Conservation (phyloP, 345 rosid genomes). For the Raphanus sativus region DNA sequence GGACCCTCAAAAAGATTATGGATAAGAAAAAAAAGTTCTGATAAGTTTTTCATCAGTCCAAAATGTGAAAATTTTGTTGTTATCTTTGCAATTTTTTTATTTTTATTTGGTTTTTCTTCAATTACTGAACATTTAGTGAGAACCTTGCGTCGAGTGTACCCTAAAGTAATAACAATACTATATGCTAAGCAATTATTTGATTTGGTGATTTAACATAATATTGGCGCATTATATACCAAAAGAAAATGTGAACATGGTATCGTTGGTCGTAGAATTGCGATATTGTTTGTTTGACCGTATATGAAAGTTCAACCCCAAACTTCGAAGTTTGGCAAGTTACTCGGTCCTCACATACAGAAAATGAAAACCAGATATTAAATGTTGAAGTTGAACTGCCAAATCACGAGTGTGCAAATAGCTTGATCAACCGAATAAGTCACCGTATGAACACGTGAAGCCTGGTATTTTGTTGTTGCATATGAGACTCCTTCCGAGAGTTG, state of each 20-base stretch:
- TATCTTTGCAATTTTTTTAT: too few species aligned
- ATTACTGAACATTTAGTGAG: too few species aligned
- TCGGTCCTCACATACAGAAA: constrained; percentile 18
- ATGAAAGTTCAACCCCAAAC: constrained; percentile 7
- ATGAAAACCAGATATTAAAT: background rate
- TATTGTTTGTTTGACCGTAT: constrained; percentile 11
- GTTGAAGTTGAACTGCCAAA: background rate
- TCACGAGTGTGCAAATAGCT: background rate
- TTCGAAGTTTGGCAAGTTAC: constrained; percentile 9
- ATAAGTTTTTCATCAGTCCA: too few species aligned
- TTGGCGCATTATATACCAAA: background rate
- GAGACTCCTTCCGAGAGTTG: background rate
- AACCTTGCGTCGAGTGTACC: too few species aligned
- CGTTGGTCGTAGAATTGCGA: background rate
- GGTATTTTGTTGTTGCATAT: background rate
- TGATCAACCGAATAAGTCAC: background rate
- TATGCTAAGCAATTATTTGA: too few species aligned
- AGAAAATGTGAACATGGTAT: background rate
- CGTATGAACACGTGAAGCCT: constrained; percentile 18
- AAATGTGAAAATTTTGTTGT: too few species aligned
- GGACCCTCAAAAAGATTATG: too few species aligned
- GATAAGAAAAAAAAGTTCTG: too few species aligned
- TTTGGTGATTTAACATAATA: too few species aligned
- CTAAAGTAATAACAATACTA: too few species aligned
- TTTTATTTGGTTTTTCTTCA: too few species aligned